Conservation (phyloP, 768 basidiomycete genomes). For the Russula dissimulans region DNA sequence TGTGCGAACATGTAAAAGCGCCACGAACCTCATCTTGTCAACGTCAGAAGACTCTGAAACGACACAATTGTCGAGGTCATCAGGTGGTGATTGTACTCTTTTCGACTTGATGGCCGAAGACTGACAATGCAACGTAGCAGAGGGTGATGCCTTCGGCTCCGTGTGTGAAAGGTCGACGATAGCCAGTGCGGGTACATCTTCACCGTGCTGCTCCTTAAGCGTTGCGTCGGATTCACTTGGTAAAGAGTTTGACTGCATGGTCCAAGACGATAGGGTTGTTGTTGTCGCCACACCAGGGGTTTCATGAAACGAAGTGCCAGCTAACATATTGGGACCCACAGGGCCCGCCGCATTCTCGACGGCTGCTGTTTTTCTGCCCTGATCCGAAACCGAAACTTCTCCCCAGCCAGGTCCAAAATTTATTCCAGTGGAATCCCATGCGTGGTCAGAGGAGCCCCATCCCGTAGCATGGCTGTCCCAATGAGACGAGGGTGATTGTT, state of each 20-base stretch:
- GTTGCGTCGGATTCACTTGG: background rate
- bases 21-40: conserved; percentile 1
- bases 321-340: background rate
- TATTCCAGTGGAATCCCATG: background rate
- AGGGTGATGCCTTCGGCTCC: background rate
- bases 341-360: background rate
- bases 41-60: background rate
- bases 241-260: background rate
- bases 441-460: background rate
- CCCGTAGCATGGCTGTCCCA: background rate
- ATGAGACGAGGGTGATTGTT: background rate
- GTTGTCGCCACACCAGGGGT: background rate
- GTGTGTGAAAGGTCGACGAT: background rate
- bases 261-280: background rate
- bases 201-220: background rate
- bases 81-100: background rate
- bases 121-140: background rate
- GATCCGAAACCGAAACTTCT: background rate
- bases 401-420: conserved; percentile 5
- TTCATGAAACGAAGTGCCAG: background rate
- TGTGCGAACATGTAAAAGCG: background rate
- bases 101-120: background rate
- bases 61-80: background rate
- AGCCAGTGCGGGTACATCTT: background rate
- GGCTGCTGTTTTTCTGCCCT: background rate